Evolutionary conservation across 1,284 basidiomycete genomes (phyloP).

Genomic region (Leccinum solheimii): DNA sequence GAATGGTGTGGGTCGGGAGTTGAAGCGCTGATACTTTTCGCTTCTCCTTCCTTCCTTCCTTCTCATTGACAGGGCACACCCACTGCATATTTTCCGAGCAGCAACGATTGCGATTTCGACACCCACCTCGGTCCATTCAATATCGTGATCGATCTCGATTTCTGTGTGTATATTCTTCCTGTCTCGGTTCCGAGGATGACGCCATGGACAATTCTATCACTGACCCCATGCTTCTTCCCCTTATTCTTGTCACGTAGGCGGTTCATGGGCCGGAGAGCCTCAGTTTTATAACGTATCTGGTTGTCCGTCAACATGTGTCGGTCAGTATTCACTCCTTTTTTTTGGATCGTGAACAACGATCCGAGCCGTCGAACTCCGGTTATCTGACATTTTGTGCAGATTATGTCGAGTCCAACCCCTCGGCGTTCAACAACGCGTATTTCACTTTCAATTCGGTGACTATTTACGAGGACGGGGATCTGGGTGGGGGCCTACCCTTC

Average conservation of each 20-base stretch:
- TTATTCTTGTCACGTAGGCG: conserved; percentile 30
- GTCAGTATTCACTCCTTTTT: conserved; percentile 26
- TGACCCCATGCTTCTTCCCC: neutral
- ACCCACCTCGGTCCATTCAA: conserved; percentile 24
- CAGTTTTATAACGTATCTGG: conserved; percentile 18
- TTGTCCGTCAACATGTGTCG: conserved; percentile 37
- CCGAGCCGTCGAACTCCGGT: neutral
- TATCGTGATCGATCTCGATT: conserved; percentile 27
- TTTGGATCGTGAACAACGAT: neutral
- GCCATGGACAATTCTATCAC: neutral
- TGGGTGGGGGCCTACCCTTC: neutral
- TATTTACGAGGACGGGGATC: conserved; percentile 14
- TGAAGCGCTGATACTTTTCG: neutral
- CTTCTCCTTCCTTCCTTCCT: neutral
- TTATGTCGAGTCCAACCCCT: conserved; percentile 16
- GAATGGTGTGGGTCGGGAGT: neutral
- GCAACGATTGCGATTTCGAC: conserved; percentile 17
- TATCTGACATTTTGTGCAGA: conserved; percentile 1
- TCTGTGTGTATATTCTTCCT: conserved; percentile 18
- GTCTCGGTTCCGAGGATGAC: neutral
- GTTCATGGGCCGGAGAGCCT: conserved; percentile 42
- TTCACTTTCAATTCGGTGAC: conserved; percentile 25
- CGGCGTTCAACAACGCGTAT: conserved; percentile 19
- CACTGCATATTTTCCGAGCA: conserved; percentile 26
- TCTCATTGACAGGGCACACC: conserved; percentile 18